Evolutionary conservation across 768 basidiomycete genomes (phyloP).

Genomic region (Termitomyces eurrhizus): DNA sequence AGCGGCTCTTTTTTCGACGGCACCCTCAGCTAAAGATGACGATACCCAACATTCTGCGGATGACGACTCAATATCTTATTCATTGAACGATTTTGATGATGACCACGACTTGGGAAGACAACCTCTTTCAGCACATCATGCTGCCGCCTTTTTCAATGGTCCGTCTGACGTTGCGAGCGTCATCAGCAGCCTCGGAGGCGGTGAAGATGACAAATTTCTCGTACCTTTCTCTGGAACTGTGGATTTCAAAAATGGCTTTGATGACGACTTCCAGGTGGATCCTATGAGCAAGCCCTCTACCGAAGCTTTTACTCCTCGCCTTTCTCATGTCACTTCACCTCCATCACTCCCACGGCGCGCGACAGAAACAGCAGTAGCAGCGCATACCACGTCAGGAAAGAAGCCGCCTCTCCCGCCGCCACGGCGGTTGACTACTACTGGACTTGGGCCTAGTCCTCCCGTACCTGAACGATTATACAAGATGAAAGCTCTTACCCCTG

Average conservation of each 20-base stretch:
- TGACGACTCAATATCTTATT: constrained; percentile 19
- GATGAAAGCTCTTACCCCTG: constrained; percentile 20
- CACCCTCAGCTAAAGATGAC: neutral
- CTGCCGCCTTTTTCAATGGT: constrained; percentile 42
- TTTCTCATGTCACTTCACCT: constrained; percentile 8
- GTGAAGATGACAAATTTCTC: constrained; percentile 37
- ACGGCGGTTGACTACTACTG: constrained; percentile 35
- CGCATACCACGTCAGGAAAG: constrained; percentile 26
- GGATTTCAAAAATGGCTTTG: constrained; percentile 9
- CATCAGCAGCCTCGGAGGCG: constrained; percentile 37
- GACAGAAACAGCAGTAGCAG: constrained; percentile 17
- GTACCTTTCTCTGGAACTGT: constrained; percentile 15
- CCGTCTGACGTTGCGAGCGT: constrained; percentile 40
- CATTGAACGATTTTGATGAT: constrained; percentile 38
- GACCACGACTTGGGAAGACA: constrained; percentile 45
- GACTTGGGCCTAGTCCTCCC: constrained; percentile 34
- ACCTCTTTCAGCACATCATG: constrained; percentile 34
- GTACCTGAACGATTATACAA: constrained; percentile 42
- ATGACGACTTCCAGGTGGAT: constrained; percentile 13
- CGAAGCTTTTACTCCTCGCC: neutral
- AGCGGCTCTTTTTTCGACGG: constrained; percentile 4
- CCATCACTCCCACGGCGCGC: constrained; percentile 20
- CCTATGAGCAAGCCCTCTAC: constrained; percentile 1
- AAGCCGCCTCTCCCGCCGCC: constrained; percentile 64
- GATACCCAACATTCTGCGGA: neutral